A percentile compares a stretch with the other conserved stretches of the same genome.
Evolutionary conservation across 2,329 filamentous ascomycete species (phyloP).

Genomic region (Aureobasidium sp.): DNA sequence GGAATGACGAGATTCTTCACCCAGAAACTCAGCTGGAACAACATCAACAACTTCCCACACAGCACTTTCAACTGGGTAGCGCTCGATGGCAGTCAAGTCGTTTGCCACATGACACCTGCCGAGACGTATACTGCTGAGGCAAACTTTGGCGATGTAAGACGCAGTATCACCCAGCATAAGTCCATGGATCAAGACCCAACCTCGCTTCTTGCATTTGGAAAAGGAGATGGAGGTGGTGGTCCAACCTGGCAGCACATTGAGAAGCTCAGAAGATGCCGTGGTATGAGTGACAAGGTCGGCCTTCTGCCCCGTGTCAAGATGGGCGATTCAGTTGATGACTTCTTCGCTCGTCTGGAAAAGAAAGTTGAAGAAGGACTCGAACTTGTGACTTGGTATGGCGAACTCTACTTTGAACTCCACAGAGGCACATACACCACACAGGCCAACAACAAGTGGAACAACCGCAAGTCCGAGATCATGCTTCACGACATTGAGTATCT

Average conservation of each 20-base stretch:
- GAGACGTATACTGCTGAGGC: conserved; percentile 95
- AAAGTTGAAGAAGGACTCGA: conserved; percentile 56
- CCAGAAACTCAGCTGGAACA: conserved; percentile 99
- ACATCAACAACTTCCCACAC: conserved; percentile 98
- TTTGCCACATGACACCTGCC: conserved; percentile 94
- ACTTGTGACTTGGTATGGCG: conserved; percentile 93
- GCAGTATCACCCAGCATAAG: conserved; percentile 88
- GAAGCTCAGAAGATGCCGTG: conserved; percentile 86
- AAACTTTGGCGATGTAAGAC: conserved; percentile 86
- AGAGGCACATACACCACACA: conserved; percentile 96
- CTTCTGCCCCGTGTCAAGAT: conserved; percentile 79
- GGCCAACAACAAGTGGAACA: conserved; percentile 94
- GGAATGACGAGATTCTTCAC: conserved; percentile 97
- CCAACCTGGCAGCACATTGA: conserved; percentile 91
- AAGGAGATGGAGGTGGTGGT: conserved; percentile 91
- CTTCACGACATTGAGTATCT: conserved; percentile 82
- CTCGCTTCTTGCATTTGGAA: conserved; percentile 87
- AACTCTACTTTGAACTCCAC: conserved; percentile 96
- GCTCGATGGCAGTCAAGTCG: conserved; percentile 88
- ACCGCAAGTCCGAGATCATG: conserved; percentile 75
- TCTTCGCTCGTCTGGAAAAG: conserved; percentile 77
- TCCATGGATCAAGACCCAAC: conserved; percentile 89
- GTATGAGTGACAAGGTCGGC: conserved; percentile 79
- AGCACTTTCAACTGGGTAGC: conserved; percentile 99
- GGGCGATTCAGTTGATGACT: conserved; percentile 85